These are phyloP conservation scores for Didymella arachidicola DNA, from an alignment of 2,329 filamentous ascomycete genomes.

Conservation along the genomic window DNA sequence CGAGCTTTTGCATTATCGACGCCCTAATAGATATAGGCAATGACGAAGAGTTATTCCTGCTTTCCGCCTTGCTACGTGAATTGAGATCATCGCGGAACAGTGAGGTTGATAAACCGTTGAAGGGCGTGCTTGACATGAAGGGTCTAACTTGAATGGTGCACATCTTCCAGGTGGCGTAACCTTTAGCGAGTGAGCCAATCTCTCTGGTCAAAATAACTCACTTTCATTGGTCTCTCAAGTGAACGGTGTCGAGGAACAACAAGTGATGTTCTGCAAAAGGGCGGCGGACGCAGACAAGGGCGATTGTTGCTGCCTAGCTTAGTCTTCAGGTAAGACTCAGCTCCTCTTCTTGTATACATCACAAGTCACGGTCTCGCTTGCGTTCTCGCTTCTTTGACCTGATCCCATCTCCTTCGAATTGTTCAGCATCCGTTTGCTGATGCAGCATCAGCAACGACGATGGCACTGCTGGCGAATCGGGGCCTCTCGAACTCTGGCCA, in stretches of 20 bases:
- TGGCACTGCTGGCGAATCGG: not conserved
- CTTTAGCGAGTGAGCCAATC: too few relatives aligned
- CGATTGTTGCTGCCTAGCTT: slow-evolving; percentile 2
- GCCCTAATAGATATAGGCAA: too few relatives aligned
- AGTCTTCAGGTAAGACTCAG: slow-evolving; percentile 6
- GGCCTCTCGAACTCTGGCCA: not conserved
- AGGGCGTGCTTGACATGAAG: not conserved
- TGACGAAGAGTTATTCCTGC: too few relatives aligned
- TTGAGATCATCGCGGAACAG: too few relatives aligned
- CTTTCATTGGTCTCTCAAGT: not conserved
- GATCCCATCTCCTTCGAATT: not conserved
- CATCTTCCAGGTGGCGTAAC: not conserved
- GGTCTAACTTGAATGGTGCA: not conserved
- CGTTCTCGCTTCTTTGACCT: not conserved
- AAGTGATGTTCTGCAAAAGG: not conserved
- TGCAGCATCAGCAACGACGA: not conserved
- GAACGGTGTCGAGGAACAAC: not conserved
- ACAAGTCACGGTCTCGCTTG: not conserved
- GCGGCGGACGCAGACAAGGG: not conserved
- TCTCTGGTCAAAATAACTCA: too few relatives aligned
- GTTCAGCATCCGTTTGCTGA: not conserved
- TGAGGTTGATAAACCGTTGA: not conserved
- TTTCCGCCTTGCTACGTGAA: too few relatives aligned
- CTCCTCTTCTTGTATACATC: not conserved
- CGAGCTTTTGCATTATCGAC: too few relatives aligned